Evolutionary conservation across 371 early-diverging fungal species (phyloP), one percentile per base, ranked within the genome.

Genomic region (Mucor racemosus): DNA sequence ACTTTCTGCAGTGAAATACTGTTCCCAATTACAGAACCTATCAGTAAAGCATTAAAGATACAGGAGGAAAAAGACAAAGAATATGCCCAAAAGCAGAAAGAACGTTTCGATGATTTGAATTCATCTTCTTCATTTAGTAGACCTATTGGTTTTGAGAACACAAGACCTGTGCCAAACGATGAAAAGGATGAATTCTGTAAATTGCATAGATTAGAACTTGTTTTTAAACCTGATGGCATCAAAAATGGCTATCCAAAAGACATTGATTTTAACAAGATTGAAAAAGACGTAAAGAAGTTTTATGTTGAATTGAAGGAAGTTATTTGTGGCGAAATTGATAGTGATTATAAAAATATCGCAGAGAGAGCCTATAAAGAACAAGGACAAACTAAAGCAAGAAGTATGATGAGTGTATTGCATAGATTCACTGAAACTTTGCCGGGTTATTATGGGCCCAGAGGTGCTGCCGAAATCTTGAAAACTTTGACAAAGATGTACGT

Each of bases 391-490:
- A 75, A 84, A 33, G 88, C 88, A 15, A 62, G 88, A 55, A 82
- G 82, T 58, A 69, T 78, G 0, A 72, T 77, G 62, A 73, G 69
- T 7, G 62, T 86, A 15, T 69, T 84, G 58, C 62, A 69, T 0
- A 75, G 80, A 21, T 75, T 85, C 35, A 78, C 85, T 34, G 54
- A 62, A 2, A 71, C 76, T 31, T 53, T 80, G 71, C 86, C 86
- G n/a, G 88, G 88, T 17, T 88, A 88, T 50, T 88, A 88, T 72
- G 88, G 88, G 1, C 77, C 85, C 7, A 76, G 73, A 57, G 83
- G 86, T 0, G 62, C 81, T 21, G 71, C 64, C 7, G 66, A 62
- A 46, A 75, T 88, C 4, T 65, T 80, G 14, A 71, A 76, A 35
- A 71, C 66, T 6, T 69, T 86, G 9, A 68, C 67, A 0, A 57